Percentiles rank a stretch among this genome's conserved stretches.
Conservation (phyloP, 2,329 filamentous ascomycete species). For the Penicillium sp. region DNA sequence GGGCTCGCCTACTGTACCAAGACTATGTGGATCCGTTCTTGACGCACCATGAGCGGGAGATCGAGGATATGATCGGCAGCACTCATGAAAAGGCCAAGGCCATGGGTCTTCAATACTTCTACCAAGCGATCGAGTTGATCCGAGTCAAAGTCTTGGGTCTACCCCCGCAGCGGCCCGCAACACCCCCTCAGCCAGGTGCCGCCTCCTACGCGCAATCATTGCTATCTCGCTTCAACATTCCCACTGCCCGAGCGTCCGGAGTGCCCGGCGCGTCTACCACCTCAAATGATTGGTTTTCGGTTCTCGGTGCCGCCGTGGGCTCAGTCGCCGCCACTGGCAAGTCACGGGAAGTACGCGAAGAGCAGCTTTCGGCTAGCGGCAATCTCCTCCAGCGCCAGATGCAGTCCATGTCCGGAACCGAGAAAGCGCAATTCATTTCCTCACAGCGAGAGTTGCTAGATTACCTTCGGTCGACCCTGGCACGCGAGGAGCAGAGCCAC, state of each 20-base stretch:
- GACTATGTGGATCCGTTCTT: slow-evolving; percentile 85
- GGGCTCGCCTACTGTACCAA: slow-evolving; percentile 81
- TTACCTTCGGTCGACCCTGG: slow-evolving; percentile 72
- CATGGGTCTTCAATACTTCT: slow-evolving; percentile 73
- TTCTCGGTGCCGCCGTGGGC: slow-evolving; percentile 72
- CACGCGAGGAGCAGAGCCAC: slow-evolving; percentile 70
- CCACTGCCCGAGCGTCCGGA: slow-evolving; percentile 56
- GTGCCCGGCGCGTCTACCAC: slow-evolving; percentile 49
- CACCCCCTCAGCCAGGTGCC: slow-evolving; percentile 39
- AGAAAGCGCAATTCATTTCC: slow-evolving; percentile 70
- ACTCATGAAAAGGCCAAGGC: slow-evolving; percentile 75
- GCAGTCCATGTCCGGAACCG: slow-evolving; percentile 58
- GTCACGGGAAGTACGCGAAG: slow-evolving; percentile 42
- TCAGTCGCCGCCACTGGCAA: slow-evolving; percentile 52
- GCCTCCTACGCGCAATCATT: slow-evolving; percentile 73
- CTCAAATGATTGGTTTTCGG: slow-evolving; percentile 69
- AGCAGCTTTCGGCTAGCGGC: slow-evolving; percentile 57
- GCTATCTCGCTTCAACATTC: slow-evolving; percentile 82
- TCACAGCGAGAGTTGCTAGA: slow-evolving; percentile 76
- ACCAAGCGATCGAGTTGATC: slow-evolving; percentile 67
- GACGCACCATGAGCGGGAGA: slow-evolving; percentile 77
- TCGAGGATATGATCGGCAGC: slow-evolving; percentile 84
- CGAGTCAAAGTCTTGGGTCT: slow-evolving; percentile 78
- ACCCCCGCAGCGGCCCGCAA: slow-evolving; percentile 58
- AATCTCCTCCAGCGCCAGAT: slow-evolving; percentile 71